Base-by-base conservation (phyloP, 345 rosid species). In the Populus tremula region DNA sequence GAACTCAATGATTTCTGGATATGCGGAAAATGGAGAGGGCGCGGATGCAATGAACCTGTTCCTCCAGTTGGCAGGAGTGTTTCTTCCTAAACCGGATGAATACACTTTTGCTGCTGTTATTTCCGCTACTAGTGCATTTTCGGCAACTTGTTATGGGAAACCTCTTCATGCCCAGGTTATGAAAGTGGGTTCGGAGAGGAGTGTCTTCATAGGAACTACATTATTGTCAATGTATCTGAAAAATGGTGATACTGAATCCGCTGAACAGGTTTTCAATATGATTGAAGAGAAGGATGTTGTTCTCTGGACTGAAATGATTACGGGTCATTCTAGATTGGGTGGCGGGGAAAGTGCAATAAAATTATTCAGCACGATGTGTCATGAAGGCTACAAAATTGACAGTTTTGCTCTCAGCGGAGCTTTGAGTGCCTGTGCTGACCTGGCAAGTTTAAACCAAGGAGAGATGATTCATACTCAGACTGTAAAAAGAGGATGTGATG, bases 291-390 rank as follows among this genome's bases (percentile, higher is more conserved):
- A 84, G 83, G 99, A 95, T 79, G 43, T 87, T 53, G 90, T 93
- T 83, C 89, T 93, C 21, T 93, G 98, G 98, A 95, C 98, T 59
- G 96, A 92, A 88, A 93, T 95, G 91, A 88, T 95, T 39, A 83
- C 89, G 69, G 94, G 93, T 27, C 87, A 91, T 70, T 86, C 93
- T 8, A 90, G 91, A 85, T 59, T 90, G 76, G 97, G 88, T 45
- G 91, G 92, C 76, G 86, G 87, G 17, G 91, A 84, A 79, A 50
- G 45, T 31, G 93, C 96, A 3, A 76, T 92, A 61, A 85, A 81
- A 66, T 81, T 79, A 75, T 93, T 89, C 47, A 50, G 82, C 82
- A 79, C 85, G 73, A 90, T 92, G 94, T 79, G 82, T 80, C 77
- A 47, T 76, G 91, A 85, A 71, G 88, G 88, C 23, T 83, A 85